These are phyloP conservation scores for Aspergillus sp. DNA, from an alignment of 2,329 filamentous ascomycete species.

Conservation along the genomic window DNA sequence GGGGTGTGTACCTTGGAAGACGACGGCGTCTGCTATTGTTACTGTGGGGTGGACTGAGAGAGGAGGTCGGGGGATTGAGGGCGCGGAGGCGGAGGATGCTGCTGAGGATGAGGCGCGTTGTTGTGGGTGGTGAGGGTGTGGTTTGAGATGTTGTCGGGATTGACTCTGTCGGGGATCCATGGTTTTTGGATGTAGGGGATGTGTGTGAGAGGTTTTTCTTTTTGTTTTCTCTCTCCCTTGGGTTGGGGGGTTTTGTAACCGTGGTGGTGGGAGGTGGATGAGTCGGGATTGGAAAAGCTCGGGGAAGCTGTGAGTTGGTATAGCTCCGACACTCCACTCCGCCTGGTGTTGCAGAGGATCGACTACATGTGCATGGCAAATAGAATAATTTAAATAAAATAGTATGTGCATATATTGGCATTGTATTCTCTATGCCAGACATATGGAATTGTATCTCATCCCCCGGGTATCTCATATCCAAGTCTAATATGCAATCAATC, in stretches of 20 bases:
- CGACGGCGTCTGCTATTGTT: constrained; percentile 34
- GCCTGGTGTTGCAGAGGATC: no score
- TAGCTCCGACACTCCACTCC: no score
- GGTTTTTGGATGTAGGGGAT: not conserved
- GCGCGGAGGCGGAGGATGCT: constrained; percentile 26
- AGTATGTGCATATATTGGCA: no score
- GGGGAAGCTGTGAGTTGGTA: no score
- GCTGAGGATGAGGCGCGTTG: constrained; percentile 21
- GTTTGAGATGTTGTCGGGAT: constrained; percentile 20
- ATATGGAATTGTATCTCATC: no score
- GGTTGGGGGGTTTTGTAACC: not conserved
- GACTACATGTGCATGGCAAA: no score
- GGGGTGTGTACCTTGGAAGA: constrained; percentile 61
- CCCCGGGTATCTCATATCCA: no score
- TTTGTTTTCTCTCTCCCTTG: not conserved
- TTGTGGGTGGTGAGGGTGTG: constrained; percentile 32
- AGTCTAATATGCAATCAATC: no score
- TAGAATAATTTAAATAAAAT: no score
- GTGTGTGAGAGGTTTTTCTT: not conserved
- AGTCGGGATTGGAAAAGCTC: no score
- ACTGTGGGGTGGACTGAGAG: constrained; percentile 32
- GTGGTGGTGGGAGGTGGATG: not conserved
- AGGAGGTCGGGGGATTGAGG: constrained; percentile 31
- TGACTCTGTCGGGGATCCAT: constrained; percentile 12
- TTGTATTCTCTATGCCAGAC: no score